These are phyloP conservation scores for Ceratocystiopsis brevicomis DNA, from an alignment of 2,329 filamentous ascomycete species.

Conservation along the genomic window DNA sequence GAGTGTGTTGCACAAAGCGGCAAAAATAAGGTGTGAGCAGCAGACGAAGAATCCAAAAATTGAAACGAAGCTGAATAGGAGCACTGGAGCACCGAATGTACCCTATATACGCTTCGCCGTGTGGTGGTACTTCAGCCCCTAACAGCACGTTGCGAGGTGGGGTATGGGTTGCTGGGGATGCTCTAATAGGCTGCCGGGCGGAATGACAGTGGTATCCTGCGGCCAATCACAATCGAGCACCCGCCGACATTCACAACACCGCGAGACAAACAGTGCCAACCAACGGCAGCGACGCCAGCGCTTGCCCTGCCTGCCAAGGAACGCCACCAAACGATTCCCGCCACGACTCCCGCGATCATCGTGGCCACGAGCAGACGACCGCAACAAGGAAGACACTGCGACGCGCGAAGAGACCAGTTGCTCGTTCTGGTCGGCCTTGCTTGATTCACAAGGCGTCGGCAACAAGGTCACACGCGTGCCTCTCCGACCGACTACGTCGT, in stretches of 20 bases:
- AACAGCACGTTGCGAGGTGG: conserved; percentile 3
- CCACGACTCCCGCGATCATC: background rate
- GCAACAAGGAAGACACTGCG: background rate
- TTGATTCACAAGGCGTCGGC: no score
- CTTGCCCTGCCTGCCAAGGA: background rate
- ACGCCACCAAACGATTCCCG: background rate
- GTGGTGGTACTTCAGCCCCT: no score
- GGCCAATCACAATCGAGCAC: conserved; percentile 18
- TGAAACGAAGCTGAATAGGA: no score
- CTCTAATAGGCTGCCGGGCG: conserved; percentile 16
- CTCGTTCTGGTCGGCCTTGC: no score
- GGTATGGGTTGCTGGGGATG: conserved; percentile 15
- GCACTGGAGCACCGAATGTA: no score
- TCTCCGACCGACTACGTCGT: no score
- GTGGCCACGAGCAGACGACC: background rate
- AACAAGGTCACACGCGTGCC: no score
- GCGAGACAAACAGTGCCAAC: conserved; percentile 11
- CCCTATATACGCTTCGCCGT: no score
- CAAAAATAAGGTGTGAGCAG: background rate
- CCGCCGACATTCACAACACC: conserved; percentile 21
- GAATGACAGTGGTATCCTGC: conserved; percentile 5
- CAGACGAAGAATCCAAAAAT: no score
- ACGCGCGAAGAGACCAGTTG: background rate
- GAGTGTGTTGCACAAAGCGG: background rate
- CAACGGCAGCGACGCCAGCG: background rate